Base-by-base conservation (phyloP, 495 filamentous ascomycete species). In the Trypethelium eluteriae region DNA sequence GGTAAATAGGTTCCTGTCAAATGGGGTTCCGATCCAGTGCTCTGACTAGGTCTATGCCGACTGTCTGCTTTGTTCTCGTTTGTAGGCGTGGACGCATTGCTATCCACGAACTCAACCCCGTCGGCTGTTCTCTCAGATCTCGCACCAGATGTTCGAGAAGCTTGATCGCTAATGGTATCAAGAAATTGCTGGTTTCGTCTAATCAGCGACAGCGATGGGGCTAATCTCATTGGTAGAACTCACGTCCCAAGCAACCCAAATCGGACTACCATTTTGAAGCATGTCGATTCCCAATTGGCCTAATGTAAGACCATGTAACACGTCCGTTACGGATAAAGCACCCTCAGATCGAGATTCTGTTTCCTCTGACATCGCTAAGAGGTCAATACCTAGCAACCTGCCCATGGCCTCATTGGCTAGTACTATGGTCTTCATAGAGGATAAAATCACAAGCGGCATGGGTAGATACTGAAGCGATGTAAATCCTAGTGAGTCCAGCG, bases 341-440 rank as follows among this genome's bases (percentile, higher is more conserved):
- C 68, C 64, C 10, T 18, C 39, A 16, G 7, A 2, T 14, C 32
- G 25, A 16, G 39, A 61, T 34, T 70, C 66, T n/a, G 76, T 74
- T 9, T 63, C n/a, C 32, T 63, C 38, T 3, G 36, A 25, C 18
- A 53, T 39, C 6, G 39, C 62, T 5, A 7, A 32, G 18, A 70
- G 62, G 12, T 80, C 76, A 65, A 86, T 74, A 14, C 81, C 82
- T 46, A 91, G 73, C 65, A 90, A 70, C 61, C 82, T 78, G 32
- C 82, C 84, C 86, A 89, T 87, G 14, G 88, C 85, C 62, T 89
- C 87, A 72, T 90, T 90, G 9, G 87, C 87, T 18, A 90, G 71
- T 3, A 88, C 79, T 2, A 90, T 80, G 0, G 84, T 87, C 75
- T 89, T 90, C 53, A 81, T 63, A 44, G 78, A 80, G 18, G 82